Conservation (phyloP, 2,329 filamentous ascomycete species). For the Pseudogymnoascus sp. region DNA sequence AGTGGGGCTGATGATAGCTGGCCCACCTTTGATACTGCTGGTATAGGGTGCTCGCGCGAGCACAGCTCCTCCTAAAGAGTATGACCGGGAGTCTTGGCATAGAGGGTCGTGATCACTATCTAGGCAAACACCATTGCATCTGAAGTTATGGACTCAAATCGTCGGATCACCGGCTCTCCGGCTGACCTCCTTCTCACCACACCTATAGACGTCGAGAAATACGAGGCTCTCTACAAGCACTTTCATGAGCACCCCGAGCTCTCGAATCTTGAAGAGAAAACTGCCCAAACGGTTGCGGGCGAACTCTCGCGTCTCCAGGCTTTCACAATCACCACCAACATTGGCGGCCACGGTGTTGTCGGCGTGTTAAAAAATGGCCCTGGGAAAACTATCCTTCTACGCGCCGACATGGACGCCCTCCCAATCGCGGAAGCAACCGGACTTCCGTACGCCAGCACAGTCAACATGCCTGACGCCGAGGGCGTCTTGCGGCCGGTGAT, state of each 20-base stretch:
- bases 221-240: constrained; percentile 49
- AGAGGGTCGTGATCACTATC: neutral
- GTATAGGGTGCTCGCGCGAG: neutral
- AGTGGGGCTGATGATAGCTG: neutral
- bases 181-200: neutral
- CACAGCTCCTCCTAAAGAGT: neutral
- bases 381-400: constrained; percentile 47
- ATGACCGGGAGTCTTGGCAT: neutral
- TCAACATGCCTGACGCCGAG: constrained; percentile 27
- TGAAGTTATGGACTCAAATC: neutral
- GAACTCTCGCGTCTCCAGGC: constrained; percentile 30
- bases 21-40: neutral
- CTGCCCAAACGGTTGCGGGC: constrained; percentile 39
- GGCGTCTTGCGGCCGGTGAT: constrained; percentile 49
- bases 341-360: constrained; percentile 52
- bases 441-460: constrained; percentile 46
- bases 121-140: neutral
- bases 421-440: constrained; percentile 49
- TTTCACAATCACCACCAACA: constrained; percentile 40
- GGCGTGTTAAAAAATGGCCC: constrained; percentile 47
- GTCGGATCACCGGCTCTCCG: neutral
- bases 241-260: constrained; percentile 53
- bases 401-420: constrained; percentile 56
- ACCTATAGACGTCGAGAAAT: constrained; percentile 22
- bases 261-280: constrained; percentile 47